These are phyloP conservation scores for Aspergillus nidulans DNA, from an alignment of 495 filamentous ascomycete genomes.

Conservation along the genomic window DNA sequence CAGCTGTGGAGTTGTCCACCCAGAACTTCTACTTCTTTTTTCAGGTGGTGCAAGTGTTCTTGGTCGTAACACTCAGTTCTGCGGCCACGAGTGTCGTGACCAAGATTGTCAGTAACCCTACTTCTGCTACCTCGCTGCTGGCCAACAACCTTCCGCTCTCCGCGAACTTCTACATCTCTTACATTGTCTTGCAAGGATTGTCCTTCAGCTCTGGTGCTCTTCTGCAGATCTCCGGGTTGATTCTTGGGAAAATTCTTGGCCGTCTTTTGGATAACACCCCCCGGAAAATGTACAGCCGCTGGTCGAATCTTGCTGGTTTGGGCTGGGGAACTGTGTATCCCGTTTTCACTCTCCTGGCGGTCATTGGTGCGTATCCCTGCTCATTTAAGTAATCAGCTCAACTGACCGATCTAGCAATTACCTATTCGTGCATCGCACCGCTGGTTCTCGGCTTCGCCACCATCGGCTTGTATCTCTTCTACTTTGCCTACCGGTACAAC, in stretches of 20 bases:
- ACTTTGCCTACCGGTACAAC: conserved; percentile 93
- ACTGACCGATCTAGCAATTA: conserved; percentile 53
- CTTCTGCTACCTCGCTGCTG: conserved; percentile 56
- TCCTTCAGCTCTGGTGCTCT: conserved; percentile 73
- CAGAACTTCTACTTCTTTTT: conserved; percentile 95
- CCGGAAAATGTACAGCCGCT: conserved; percentile 69
- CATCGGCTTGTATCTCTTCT: conserved; percentile 80
- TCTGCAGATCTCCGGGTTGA: conserved; percentile 71
- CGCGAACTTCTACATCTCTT: conserved; percentile 93
- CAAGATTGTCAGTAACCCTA: conserved; percentile 62
- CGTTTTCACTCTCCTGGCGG: conserved; percentile 75
- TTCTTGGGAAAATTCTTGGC: conserved; percentile 74
- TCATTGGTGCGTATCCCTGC: conserved; percentile 54
- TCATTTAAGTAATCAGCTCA: not conserved
- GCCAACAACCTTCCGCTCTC: conserved; percentile 71
- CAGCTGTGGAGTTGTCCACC: conserved; percentile 76
- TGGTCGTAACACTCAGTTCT: conserved; percentile 77
- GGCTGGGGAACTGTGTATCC: conserved; percentile 91
- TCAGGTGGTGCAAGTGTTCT: conserved; percentile 92
- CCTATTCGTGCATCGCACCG: conserved; percentile 87
- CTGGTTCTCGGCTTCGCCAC: conserved; percentile 83
- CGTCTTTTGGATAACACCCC: conserved; percentile 67
- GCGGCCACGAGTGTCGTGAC: conserved; percentile 52
- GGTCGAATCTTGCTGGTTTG: conserved; percentile 57
- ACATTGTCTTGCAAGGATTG: conserved; percentile 90